phyloP scores from a whole-genome alignment of 164 flowering plant genomes.

The Annona cherimola region DNA sequence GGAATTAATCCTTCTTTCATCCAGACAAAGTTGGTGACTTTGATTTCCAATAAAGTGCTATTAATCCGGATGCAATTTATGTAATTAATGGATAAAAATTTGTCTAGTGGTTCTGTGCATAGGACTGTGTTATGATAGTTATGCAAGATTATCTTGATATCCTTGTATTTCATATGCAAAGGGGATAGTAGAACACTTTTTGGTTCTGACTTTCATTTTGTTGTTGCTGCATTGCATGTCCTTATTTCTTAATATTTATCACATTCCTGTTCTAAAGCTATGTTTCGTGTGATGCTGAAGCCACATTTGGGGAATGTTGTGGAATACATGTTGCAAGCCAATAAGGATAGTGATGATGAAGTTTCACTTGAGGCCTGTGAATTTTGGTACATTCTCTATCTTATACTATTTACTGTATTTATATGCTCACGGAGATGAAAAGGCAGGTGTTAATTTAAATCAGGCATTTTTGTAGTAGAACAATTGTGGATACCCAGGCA shows the following conservation, averaged over 20 bases:
- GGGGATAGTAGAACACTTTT: too few species aligned
- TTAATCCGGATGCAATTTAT: too few species aligned
- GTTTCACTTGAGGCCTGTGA: slow-evolving; percentile 99
- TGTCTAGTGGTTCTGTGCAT: too few species aligned
- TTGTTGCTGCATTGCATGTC: neutral
- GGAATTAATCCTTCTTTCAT: too few species aligned
- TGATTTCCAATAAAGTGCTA: too few species aligned
- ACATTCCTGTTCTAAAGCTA: slow-evolving; percentile 1
- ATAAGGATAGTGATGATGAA: slow-evolving; percentile 84
- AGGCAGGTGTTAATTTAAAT: neutral
- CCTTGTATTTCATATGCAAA: too few species aligned
- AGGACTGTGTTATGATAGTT: too few species aligned
- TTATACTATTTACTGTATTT: neutral
- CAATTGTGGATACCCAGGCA: neutral
- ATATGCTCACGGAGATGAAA: neutral
- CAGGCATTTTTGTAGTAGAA: neutral
- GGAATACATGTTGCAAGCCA: slow-evolving; percentile 93
- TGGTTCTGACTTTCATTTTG: neutral
- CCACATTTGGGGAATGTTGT: slow-evolving; percentile 81
- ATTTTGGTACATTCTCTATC: slow-evolving; percentile 61
- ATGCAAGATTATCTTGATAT: too few species aligned
- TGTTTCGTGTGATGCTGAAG: slow-evolving; percentile 37
- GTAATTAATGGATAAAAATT: too few species aligned
- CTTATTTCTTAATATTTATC: neutral
- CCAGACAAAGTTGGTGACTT: too few species aligned